These are phyloP conservation scores for Cardamine chenopodiifolia DNA, from an alignment of 345 rosid genomes.

Conservation along the genomic window DNA sequence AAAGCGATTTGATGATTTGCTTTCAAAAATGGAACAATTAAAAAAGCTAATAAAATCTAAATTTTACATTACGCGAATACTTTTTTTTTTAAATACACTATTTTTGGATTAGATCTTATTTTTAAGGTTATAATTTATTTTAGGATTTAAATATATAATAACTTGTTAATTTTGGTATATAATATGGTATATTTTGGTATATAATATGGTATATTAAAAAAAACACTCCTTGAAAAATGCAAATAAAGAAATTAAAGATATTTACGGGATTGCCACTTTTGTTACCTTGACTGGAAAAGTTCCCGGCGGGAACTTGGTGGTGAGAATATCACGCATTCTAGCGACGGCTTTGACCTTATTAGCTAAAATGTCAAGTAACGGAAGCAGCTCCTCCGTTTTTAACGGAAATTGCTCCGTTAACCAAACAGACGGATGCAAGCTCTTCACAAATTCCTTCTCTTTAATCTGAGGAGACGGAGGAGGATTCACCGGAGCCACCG, in stretches of 20 bases:
- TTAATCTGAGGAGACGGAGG: constrained; percentile 60
- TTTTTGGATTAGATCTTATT: not conserved
- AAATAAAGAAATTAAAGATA: not conserved
- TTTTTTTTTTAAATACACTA: not conserved
- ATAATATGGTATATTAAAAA: not conserved
- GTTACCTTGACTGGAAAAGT: constrained; percentile 96
- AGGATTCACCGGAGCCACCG: constrained; percentile 35
- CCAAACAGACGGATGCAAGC: constrained; percentile 90
- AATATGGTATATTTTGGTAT: not conserved
- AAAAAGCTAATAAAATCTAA: not conserved
- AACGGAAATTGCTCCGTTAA: constrained; percentile 92
- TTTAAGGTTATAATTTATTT: not conserved
- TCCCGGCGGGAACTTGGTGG: constrained; percentile 95
- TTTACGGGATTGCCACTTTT: constrained; percentile 23
- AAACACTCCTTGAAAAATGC: not conserved
- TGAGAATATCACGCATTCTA: constrained; percentile 85
- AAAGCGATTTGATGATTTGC: not conserved
- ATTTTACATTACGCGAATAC: not conserved
- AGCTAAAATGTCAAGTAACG: constrained; percentile 90
- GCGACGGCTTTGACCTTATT: constrained; percentile 93
- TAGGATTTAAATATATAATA: not conserved
- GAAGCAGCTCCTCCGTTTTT: constrained; percentile 86
- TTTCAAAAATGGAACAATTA: not conserved
- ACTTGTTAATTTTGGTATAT: no score
- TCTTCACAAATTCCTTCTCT: constrained; percentile 82